Base-by-base conservation (phyloP, 1,139 yeast species). In the Geotrichum carabidarum region DNA sequence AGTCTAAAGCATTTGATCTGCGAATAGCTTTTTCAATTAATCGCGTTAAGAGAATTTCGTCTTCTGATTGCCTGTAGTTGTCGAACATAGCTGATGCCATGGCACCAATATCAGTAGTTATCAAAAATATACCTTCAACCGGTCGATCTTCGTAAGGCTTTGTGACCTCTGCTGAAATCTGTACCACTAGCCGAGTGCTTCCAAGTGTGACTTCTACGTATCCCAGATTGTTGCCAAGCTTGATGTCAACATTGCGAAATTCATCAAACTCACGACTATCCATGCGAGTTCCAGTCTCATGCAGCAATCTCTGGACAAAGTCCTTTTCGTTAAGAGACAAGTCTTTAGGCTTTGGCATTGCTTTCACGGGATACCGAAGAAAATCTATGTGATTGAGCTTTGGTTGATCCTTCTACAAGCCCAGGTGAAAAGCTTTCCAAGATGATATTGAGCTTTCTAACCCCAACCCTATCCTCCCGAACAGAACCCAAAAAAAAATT, bases 61-160 rank as follows among this genome's bases (percentile, higher is more conserved):
- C 95, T 58, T 85, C 86, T 17, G 86, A 77, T 60, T 80, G 84
- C 58, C 83, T 78, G 44, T 81, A 82, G 63, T 82, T 81, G 63
- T 90, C 96, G 68, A 89, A 90, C 63, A 81, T 76, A 1, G 95
- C 84, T 11, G 89, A 82, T 0, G 96, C 95, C 90, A 91, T 86
- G 30, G 97, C 86, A 15, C 91, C 80, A 50, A 88, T 81, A 65
- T 93, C 98, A 5, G 96, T 86, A 50, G 87, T 82, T 32, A 93
- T 90, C 44, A 80, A 75, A 67, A 93, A 90, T 3, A 86, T 69
- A 1, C 99, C 99, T 70, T 94, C 99, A 66, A 88, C 91, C 1
- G 98, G 98, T 51, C 96, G 77, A 63, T 91, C 96, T 54, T 89
- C 96, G 62, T 79, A 85, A 0, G 99, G 99, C 58, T 80, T 79